Conservation (phyloP, 768 basidiomycete species). For the Mycena latifolia region DNA sequence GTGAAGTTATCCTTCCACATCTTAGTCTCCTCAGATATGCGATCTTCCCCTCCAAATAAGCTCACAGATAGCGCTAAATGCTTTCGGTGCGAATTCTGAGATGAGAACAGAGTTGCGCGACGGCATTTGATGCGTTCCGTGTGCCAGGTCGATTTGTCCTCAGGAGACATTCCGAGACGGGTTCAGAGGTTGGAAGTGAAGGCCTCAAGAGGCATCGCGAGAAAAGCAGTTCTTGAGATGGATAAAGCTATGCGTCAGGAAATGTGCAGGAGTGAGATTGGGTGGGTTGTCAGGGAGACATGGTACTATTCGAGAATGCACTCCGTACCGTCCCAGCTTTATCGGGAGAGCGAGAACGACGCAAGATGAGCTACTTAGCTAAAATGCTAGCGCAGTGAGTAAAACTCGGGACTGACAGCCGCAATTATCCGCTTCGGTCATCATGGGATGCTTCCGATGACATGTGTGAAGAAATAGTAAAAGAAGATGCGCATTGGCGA, state of each 20-base stretch:
- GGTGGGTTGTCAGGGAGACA: constrained; percentile 12
- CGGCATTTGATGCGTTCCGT: constrained; percentile 69
- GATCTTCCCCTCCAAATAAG: constrained; percentile 70
- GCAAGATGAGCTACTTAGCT: too few species aligned
- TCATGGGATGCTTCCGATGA: too few species aligned
- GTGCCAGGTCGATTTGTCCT: constrained; percentile 68
- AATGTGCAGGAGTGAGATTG: constrained; percentile 54
- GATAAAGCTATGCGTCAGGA: constrained; percentile 68
- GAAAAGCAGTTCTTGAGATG: constrained; percentile 66
- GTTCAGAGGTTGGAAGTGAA: constrained; percentile 66
- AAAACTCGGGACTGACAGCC: too few species aligned
- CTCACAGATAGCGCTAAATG: constrained; percentile 72
- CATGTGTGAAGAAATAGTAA: too few species aligned
- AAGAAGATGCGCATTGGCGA: too few species aligned
- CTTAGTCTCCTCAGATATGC: constrained; percentile 62
- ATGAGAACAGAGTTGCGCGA: constrained; percentile 60
- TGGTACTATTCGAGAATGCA: too few species aligned
- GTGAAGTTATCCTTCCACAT: constrained; percentile 73
- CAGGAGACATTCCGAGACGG: constrained; percentile 63
- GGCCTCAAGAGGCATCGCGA: constrained; percentile 60
- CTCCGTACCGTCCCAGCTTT: too few species aligned
- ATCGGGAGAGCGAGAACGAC: too few species aligned
- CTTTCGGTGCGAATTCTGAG: constrained; percentile 66
- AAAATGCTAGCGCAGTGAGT: too few species aligned
- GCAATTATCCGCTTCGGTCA: too few species aligned